Percentiles rank a stretch among this genome's conserved stretches.
Conservation (phyloP, 768 basidiomycete genomes). For the Steccherinum ochraceum region DNA sequence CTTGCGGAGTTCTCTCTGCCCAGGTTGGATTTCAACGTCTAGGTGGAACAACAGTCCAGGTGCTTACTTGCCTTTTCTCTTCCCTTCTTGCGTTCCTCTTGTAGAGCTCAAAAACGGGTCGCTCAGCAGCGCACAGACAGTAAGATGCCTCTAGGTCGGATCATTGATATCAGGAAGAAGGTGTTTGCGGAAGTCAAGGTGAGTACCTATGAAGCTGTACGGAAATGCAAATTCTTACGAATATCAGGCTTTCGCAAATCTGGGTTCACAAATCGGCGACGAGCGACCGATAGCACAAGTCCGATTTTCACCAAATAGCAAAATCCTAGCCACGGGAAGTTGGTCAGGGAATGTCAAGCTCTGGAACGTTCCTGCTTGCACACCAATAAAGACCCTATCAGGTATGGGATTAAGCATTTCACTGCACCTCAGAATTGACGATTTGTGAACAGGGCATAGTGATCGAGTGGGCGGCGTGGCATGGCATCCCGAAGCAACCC, state of each 20-base stretch:
- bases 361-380: conserved; percentile 93
- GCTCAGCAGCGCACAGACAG: conserved; percentile 90
- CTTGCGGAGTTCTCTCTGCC: conserved; percentile 93
- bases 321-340: conserved; percentile 85
- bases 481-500: conserved; percentile 94
- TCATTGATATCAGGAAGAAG: conserved; percentile 90
- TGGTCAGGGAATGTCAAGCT: conserved; percentile 95
- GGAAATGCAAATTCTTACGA: neutral
- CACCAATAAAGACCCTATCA: conserved; percentile 65
- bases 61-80: conserved; percentile 57
- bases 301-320: conserved; percentile 88
- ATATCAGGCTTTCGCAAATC: conserved; percentile 74
- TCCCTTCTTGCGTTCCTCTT: conserved; percentile 33
- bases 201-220: conserved; percentile 17
- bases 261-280: conserved; percentile 97
- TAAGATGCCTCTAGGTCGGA: conserved; percentile 75
- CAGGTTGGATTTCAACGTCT: conserved; percentile 69
- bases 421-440: neutral
- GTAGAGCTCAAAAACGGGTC: conserved; percentile 93
- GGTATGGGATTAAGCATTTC: conserved; percentile 44
- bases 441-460: conserved; percentile 54
- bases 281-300: conserved; percentile 92
- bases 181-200: conserved; percentile 90
- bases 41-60: conserved; percentile 51
- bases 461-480: conserved; percentile 94